A percentile compares a stretch with the other conserved stretches of the same genome.
Evolutionary conservation across 805 yeast genomes (phyloP).

Genomic region (Metschnikowia continentalis): DNA sequence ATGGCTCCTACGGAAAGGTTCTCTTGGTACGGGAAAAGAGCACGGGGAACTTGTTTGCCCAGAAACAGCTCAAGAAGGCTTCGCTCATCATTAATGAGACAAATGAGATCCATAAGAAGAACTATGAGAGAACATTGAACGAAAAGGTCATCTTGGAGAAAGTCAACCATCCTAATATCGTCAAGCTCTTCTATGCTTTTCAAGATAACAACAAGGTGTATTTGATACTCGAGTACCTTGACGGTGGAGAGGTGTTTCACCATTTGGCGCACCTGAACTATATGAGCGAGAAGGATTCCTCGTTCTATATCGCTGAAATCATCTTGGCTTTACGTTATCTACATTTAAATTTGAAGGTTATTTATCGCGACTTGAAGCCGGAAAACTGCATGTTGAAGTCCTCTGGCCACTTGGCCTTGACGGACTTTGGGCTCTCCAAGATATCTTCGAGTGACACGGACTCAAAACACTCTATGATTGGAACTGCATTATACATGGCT

Average conservation of each 20-base stretch:
- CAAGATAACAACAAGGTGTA: conserved; percentile 79
- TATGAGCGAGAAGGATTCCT: conserved; percentile 17
- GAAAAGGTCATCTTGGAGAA: conserved; percentile 71
- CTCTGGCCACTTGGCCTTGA: conserved; percentile 38
- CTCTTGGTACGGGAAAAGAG: conserved; percentile 62
- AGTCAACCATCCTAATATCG: conserved; percentile 73
- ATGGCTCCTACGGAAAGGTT: conserved; percentile 89
- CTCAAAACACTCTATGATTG: conserved; percentile 52
- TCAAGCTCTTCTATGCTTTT: conserved; percentile 74
- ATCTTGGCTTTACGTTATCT: conserved; percentile 18
- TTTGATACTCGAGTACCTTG: conserved; percentile 72
- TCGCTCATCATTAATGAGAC: conserved; percentile 54
- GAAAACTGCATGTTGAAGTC: conserved; percentile 44
- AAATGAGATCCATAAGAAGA: conserved; percentile 20
- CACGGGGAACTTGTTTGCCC: conserved; percentile 71
- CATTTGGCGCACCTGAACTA: conserved; percentile 45
- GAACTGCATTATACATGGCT: conserved; percentile 85
- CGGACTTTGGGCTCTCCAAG: conserved; percentile 43
- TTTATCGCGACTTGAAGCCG: conserved; percentile 43
- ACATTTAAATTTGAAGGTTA: conserved; percentile 30
- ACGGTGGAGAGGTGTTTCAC: conserved; percentile 81
- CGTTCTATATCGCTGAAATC: conserved; percentile 18
- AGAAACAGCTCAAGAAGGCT: conserved; percentile 81
- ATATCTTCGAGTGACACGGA: conserved; percentile 35
- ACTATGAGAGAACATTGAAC: conserved; percentile 71